Conservation (phyloP, 2,329 filamentous ascomycete species). For the Colletotrichum sp. region DNA sequence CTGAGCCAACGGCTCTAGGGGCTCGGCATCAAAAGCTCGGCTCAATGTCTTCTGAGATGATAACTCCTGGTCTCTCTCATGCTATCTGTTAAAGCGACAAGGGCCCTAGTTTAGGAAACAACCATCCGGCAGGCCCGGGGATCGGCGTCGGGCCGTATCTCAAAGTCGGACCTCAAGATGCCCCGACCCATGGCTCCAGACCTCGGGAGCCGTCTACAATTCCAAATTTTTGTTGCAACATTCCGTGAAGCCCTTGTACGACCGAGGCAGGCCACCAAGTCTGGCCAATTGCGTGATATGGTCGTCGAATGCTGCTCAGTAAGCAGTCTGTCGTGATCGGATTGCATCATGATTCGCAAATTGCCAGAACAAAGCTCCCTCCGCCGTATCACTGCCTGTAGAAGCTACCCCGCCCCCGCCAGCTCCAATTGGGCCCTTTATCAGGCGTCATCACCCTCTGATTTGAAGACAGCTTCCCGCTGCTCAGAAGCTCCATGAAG, state of each 20-base stretch:
- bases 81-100: not conserved
- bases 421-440: not conserved
- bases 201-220: not conserved
- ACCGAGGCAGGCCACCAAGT: not conserved
- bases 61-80: not conserved
- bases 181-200: not conserved
- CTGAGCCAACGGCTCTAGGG: not conserved
- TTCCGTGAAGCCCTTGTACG: not conserved
- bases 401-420: conserved; percentile 14
- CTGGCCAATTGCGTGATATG: not conserved
- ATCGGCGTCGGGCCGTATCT: not conserved
- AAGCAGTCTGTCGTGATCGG: conserved; percentile 4
- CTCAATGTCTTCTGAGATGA: not conserved
- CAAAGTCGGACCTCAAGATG: not conserved
- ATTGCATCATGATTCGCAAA: conserved; percentile 15
- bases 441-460: not conserved
- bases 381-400: not conserved
- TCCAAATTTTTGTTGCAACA: not conserved
- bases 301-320: not conserved
- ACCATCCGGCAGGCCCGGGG: not conserved
- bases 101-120: not conserved
- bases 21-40: not conserved
- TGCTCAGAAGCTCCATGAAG: conserved; percentile 11
- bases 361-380: not conserved
- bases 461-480: not conserved